These are phyloP conservation scores for Starmerella tilneyi DNA, from an alignment of 805 yeast species.

Conservation along the genomic window DNA sequence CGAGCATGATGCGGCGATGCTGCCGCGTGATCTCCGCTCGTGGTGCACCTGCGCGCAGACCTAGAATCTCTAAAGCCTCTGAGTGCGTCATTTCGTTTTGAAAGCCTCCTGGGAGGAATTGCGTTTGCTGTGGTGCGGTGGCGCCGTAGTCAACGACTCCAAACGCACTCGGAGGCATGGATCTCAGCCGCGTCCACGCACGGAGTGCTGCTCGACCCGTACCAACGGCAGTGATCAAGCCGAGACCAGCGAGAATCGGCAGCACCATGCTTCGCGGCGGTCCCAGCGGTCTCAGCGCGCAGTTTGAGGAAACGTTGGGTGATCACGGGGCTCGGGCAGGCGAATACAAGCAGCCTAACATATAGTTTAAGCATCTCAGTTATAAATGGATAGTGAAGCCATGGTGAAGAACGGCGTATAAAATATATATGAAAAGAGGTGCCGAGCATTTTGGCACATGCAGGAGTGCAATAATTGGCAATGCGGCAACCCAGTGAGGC, in stretches of 20 bases:
- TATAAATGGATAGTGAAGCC: no score
- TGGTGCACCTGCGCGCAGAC: slow-evolving; percentile 32
- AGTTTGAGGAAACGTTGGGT: no score
- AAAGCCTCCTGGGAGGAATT: slow-evolving; percentile 32
- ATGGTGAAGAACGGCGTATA: no score
- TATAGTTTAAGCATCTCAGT: no score
- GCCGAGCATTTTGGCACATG: no score
- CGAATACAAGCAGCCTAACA: no score
- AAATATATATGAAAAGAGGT: no score
- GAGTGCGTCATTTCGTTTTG: slow-evolving; percentile 38
- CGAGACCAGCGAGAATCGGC: slow-evolving; percentile 29
- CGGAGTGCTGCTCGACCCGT: slow-evolving; percentile 30
- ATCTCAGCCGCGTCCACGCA: slow-evolving; percentile 27
- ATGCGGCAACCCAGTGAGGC: no score
- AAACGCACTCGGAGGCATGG: slow-evolving; percentile 29
- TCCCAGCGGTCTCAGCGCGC: no score
- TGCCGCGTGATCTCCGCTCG: slow-evolving; percentile 59
- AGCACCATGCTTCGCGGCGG: slow-evolving; percentile 17
- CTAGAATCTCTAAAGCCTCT: slow-evolving; percentile 45
- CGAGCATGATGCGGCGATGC: slow-evolving; percentile 74
- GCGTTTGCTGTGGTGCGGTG: slow-evolving; percentile 10
- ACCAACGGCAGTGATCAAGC: slow-evolving; percentile 25
- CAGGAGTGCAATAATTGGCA: no score
- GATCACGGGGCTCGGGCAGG: no score
- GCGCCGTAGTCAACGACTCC: slow-evolving; percentile 19